Base-by-base conservation (phyloP, 352 stramenopile species). In the Blastocystis sp. region DNA sequence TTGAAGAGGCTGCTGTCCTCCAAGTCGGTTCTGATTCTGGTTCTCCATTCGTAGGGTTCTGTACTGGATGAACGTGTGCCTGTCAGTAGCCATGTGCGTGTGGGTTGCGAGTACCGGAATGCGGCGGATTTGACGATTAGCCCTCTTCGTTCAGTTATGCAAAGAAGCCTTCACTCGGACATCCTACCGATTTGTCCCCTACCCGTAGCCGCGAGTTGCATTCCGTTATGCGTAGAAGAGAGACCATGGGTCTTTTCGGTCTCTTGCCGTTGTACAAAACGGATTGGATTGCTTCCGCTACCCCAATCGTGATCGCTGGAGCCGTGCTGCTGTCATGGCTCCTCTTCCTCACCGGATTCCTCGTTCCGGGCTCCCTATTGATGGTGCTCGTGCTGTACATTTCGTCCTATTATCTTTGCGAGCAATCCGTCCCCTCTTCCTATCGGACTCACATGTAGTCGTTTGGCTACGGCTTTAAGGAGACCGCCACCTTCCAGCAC, bases 391-490 rank as follows among this genome's bases (percentile, higher is more conserved):
- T 28, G n/a, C 61, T 84, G 6, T 66, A 66, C 34, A 10, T 61
- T n/a, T 68, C 3, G 21, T 68, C 34, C 21, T 84, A 84, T 63
- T 84, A 84, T 54, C 52, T 84, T 7, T 54, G 45, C 10, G 45
- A 42, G 1, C 2, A 69, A 69, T 84, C 74, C 48, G 74, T 84
- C 14, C 24, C 0, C 40, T 17, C 54, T 3, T 52, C 28, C 1
- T 7, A 34, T 7, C 14, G 21, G 14, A 17, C 9, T 81, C 28
- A 81, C n/a, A 52, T 43, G 3, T 60, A 84, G 74, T 69, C 52
- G 28, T 84, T 43, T 54, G 74, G 74, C 3, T 84, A 69, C 24
- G 34, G 42, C 34, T 68, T 84, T 28, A 34, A 52, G 17, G 59
- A 63, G 34, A 69, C 34, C 17, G n/a, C 17, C 9, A 69, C 61